phyloP scores from a whole-genome alignment of 257 asterid species.

The Solanum boliviense region DNA sequence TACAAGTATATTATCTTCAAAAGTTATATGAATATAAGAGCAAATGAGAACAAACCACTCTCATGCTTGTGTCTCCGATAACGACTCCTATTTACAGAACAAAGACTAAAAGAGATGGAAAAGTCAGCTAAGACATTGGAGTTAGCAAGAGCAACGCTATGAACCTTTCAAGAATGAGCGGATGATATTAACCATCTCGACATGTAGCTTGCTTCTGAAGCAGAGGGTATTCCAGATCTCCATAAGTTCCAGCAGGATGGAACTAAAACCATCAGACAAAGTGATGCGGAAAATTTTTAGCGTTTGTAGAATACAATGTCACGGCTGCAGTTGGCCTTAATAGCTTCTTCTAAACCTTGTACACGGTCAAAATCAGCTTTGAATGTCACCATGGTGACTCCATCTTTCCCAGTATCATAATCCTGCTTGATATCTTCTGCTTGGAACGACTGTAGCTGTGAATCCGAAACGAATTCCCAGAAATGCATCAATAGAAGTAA shows the following conservation, averaged over 20 bases:
- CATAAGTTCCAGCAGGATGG: not conserved
- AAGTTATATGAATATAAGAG: not conserved
- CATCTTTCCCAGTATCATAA: conserved; percentile 84
- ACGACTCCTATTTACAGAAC: not conserved
- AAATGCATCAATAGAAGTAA: not conserved
- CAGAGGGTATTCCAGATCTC: not conserved
- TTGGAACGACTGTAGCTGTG: conserved; percentile 79
- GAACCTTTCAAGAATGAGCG: not conserved
- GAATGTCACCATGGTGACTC: conserved; percentile 60
- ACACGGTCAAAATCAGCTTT: conserved; percentile 78
- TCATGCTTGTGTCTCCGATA: not conserved
- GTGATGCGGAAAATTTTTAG: conserved; percentile 2
- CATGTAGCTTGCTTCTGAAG: not conserved
- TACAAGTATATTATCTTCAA: not conserved
- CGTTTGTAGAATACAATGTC: conserved; percentile 61
- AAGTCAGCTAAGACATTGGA: not conserved
- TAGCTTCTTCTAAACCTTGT: conserved; percentile 71
- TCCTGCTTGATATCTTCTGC: conserved; percentile 93
- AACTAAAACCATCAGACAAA: not conserved
- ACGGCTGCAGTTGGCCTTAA: conserved; percentile 64
- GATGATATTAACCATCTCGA: not conserved
- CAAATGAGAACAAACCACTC: not conserved
- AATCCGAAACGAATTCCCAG: not conserved
- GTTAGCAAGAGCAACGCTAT: not conserved
- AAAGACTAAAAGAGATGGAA: not conserved